A percentile compares a stretch with the other conserved stretches of the same genome.
These are phyloP conservation scores for Chlamydomonas reinhardtii DNA, from an alignment of 163 green algal genomes.

Conservation along the genomic window DNA sequence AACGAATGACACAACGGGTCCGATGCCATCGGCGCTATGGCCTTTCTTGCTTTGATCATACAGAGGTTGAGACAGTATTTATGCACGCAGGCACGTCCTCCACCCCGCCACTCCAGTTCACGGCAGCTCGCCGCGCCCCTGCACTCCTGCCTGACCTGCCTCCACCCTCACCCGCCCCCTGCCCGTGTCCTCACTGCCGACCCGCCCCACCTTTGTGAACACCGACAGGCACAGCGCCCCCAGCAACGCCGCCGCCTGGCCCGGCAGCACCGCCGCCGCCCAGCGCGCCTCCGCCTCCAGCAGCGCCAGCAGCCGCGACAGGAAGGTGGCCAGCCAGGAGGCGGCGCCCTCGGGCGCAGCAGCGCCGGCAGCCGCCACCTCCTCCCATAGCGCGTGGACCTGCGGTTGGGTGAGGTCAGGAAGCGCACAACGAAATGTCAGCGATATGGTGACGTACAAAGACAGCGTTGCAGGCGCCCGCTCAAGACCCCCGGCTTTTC, in stretches of 20 bases:
- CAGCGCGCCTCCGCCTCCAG: slow-evolving; percentile 73
- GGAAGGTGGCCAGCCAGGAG: slow-evolving; percentile 47
- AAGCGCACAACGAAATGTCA: neutral
- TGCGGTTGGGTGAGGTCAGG: neutral
- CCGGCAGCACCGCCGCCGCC: slow-evolving; percentile 67
- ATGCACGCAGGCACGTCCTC: no score
- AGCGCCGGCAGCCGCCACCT: slow-evolving; percentile 30
- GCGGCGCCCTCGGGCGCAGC: neutral
- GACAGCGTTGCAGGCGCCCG: no score
- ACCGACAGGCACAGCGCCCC: slow-evolving; percentile 37
- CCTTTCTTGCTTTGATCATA: no score
- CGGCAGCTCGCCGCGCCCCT: no score
- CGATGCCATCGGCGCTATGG: no score
- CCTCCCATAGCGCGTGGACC: slow-evolving; percentile 59
- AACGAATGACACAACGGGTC: no score
- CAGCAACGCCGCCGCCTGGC: slow-evolving; percentile 23
- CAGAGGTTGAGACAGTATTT: no score
- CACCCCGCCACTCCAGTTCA: no score
- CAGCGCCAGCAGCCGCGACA: slow-evolving; percentile 44
- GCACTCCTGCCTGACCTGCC: no score
- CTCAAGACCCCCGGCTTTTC: no score
- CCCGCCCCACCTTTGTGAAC: slow-evolving; percentile 21
- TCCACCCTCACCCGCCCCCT: no score
- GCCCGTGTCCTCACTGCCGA: neutral
- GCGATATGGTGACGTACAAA: neutral